A percentile compares a stretch with the other conserved stretches of the same genome.
These are phyloP conservation scores for Fusarium sp. DNA, from an alignment of 2,329 filamentous ascomycete genomes.

Conservation along the genomic window DNA sequence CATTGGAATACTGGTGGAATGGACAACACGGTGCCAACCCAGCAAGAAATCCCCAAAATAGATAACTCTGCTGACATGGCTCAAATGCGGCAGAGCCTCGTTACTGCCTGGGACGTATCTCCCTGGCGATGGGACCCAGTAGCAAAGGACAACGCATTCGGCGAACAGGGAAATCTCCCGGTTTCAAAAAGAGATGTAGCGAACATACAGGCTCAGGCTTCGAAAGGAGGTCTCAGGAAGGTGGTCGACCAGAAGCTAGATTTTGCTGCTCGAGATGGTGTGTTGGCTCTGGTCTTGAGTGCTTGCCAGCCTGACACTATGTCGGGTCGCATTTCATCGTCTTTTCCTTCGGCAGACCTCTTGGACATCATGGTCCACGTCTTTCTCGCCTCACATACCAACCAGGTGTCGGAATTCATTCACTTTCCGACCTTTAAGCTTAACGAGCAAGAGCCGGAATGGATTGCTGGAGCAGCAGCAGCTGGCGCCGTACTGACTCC, in stretches of 20 bases:
- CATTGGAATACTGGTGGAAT: conserved; percentile 63
- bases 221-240: conserved; percentile 56
- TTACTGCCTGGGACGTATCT: conserved; percentile 65
- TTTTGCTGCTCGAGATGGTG: conserved; percentile 68
- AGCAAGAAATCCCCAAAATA: conserved; percentile 46
- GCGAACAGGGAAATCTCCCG: conserved; percentile 62
- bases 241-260: conserved; percentile 62
- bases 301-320: conserved; percentile 67
- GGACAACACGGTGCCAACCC: conserved; percentile 39
- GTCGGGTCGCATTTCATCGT: conserved; percentile 68
- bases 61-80: conserved; percentile 61
- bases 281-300: conserved; percentile 74
- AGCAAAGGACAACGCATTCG: conserved; percentile 60
- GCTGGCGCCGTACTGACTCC: conserved; percentile 73
- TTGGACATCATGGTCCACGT: conserved; percentile 74
- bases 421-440: conserved; percentile 73
- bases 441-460: conserved; percentile 69
- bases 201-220: conserved; percentile 57
- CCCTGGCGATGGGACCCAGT: conserved; percentile 67
- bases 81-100: conserved; percentile 63
- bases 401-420: conserved; percentile 72
- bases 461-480: conserved; percentile 72
- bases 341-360: conserved; percentile 73
- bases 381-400: conserved; percentile 70
- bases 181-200: conserved; percentile 58